Conservation (phyloP, 169 alveolate genomes). For the Cryptosporidium felis region DNA sequence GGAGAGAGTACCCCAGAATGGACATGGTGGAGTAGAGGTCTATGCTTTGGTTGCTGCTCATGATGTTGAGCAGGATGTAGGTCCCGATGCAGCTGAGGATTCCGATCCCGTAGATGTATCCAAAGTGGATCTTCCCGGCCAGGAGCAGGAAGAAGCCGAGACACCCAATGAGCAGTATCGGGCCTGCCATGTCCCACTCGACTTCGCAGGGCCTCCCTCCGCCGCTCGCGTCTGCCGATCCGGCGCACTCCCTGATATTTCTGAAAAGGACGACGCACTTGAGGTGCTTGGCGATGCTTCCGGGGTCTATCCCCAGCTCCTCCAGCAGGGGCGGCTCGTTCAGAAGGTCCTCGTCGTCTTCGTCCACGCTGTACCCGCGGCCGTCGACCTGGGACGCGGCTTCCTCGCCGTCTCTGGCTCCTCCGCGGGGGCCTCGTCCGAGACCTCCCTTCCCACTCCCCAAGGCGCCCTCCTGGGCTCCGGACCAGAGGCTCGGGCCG, state of each 20-base stretch:
- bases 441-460: background rate
- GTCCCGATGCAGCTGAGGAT: constrained; percentile 79
- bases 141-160: constrained; percentile 77
- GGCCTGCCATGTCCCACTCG: constrained; percentile 76
- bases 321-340: constrained; percentile 78
- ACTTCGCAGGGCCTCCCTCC: background rate
- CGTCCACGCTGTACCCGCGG: no score
- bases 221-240: background rate
- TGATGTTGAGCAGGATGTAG: constrained; percentile 79
- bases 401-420: background rate
- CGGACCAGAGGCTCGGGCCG: background rate
- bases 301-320: constrained; percentile 81
- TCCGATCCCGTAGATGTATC: constrained; percentile 81
- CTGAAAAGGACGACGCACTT: constrained; percentile 76
- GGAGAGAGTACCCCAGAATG: constrained; percentile 81
- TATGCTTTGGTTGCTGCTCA: constrained; percentile 80
- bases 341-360: constrained; percentile 73
- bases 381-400: no score
- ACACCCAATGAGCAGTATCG: constrained; percentile 75
- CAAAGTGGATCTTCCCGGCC: constrained; percentile 80
- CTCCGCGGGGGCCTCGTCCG: background rate
- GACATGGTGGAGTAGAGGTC: constrained; percentile 80
- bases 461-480: background rate
- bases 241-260: constrained; percentile 70
- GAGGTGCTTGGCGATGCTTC: constrained; percentile 75